A percentile compares a stretch with the other conserved stretches of the same genome.
Conservation (phyloP, 2,329 filamentous ascomycete species). For the Biscogniauxia sp. region DNA sequence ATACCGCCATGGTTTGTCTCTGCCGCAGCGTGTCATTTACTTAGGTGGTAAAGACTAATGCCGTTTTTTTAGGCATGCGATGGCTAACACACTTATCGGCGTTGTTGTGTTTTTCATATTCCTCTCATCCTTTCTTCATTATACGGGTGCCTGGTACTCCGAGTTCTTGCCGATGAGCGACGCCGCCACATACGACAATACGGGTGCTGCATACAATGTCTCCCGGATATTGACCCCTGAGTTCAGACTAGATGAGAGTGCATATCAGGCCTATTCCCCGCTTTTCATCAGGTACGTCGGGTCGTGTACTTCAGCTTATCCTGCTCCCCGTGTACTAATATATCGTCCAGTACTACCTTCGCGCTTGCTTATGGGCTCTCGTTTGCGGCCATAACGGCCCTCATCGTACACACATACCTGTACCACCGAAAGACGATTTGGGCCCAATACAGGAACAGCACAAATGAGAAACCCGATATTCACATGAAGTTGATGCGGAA, state of each 20-base stretch:
- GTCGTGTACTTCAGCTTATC: background rate
- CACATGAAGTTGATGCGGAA: slow-evolving; percentile 64
- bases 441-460: slow-evolving; percentile 59
- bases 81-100: slow-evolving; percentile 69
- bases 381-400: slow-evolving; percentile 67
- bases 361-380: slow-evolving; percentile 68
- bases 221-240: slow-evolving; percentile 59
- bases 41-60: background rate
- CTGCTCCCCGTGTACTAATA: slow-evolving; percentile 1
- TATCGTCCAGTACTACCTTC: slow-evolving; percentile 61
- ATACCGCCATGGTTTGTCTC: slow-evolving; percentile 62
- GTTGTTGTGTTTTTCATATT: slow-evolving; percentile 65
- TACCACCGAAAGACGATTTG: slow-evolving; percentile 67
- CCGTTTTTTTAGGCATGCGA: slow-evolving; percentile 56
- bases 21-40: background rate
- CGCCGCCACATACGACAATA: slow-evolving; percentile 70
- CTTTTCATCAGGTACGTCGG: slow-evolving; percentile 59
- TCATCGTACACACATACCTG: slow-evolving; percentile 66
- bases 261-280: slow-evolving; percentile 66
- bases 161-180: slow-evolving; percentile 68
- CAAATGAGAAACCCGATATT: slow-evolving; percentile 56
- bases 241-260: slow-evolving; percentile 59
- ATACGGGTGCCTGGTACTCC: slow-evolving; percentile 62
- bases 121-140: slow-evolving; percentile 60
- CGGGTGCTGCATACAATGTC: slow-evolving; percentile 62